phyloP scores from a whole-genome alignment of 2,329 filamentous ascomycete species.

The Colletotrichum limetticola region DNA sequence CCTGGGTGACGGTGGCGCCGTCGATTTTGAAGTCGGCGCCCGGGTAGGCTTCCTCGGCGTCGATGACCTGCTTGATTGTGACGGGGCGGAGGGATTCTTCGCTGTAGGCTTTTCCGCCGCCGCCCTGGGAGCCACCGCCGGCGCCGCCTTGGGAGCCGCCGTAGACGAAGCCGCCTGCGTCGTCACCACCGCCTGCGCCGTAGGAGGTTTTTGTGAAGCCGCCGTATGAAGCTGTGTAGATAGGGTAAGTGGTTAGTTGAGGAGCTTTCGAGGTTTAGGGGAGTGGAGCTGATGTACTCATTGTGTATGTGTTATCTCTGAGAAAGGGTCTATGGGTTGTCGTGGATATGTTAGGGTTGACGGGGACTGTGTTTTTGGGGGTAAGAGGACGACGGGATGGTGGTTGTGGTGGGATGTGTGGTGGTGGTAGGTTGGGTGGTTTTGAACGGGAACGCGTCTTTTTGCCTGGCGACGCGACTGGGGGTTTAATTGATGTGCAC shows the following conservation, averaged over 20 bases:
- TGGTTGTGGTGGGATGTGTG: constrained; percentile 40
- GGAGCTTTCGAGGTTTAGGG: background rate
- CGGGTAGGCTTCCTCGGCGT: constrained; percentile 80
- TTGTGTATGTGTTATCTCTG: background rate
- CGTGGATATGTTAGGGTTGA: background rate
- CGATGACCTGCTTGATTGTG: constrained; percentile 93
- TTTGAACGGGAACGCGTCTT: constrained; percentile 26
- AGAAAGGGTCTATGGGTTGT: background rate
- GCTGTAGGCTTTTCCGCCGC: constrained; percentile 65
- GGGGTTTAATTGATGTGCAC: constrained; percentile 30
- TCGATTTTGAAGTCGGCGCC: constrained; percentile 86
- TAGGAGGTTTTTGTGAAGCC: constrained; percentile 53
- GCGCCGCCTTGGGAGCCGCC: constrained; percentile 71
- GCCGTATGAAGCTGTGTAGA: constrained; percentile 58
- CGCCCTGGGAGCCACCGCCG: constrained; percentile 66
- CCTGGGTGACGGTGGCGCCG: constrained; percentile 74
- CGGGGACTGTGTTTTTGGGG: constrained; percentile 12
- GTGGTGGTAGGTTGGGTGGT: constrained; percentile 41
- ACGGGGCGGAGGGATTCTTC: constrained; percentile 93
- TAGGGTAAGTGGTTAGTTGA: background rate
- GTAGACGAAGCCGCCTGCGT: constrained; percentile 71
- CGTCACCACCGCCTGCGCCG: constrained; percentile 66
- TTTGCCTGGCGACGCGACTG: constrained; percentile 27
- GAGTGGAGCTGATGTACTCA: background rate
- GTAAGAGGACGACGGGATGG: background rate